Evolutionary conservation across 164 flowering plant species (phyloP), one percentile per base, ranked within the genome.

Genomic region (Tetracentron sinense): DNA sequence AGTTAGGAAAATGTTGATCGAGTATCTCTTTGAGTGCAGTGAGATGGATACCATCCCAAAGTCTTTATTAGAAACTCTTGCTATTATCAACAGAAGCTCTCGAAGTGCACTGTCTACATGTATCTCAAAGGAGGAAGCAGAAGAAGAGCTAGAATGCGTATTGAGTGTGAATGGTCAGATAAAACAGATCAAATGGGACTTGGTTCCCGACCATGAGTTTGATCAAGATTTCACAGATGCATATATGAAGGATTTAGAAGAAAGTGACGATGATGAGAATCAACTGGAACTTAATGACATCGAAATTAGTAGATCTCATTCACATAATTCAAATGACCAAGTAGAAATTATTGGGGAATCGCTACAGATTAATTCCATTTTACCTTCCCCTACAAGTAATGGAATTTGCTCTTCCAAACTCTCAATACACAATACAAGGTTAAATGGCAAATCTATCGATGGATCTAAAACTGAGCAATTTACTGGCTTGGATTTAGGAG

Each of bases 21-120:
- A 82, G 27, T 87, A 72, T 77, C 90, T 93, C 38, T 88, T 79
- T 61, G 88, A 86, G 64, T 87, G 92, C 65, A 69, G 79, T 69
- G 92, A 88, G 55, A 69, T 87, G 77, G 84, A 81, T 56, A 26
- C 54, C 28, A 58, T 82, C 50, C 94, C 94, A 35, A 78, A 78
- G 38, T 63, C 70, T 53, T 50, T 90, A 44, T 44, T 69, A 21
- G 72, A 79, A 61, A 53, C 72, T 65, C 74, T 86, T 65, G 66
- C 78, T 60, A 22, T 81, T 44, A 82, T 93, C 53, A 84, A 85
- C 60, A 67, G 54, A 63, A 74, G 54, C 26, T 71, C 79, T 53
- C 62, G 54, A 56, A 60, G 54, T 52, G 30, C 56, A 21, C 31
- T 58, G 4, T 30, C 21, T 12, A 49, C 48, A 46, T 55, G 19